A percentile compares a stretch with the other conserved stretches of the same genome.
phyloP scores from a whole-genome alignment of 768 basidiomycete species.

The Collybiopsis confluens region DNA sequence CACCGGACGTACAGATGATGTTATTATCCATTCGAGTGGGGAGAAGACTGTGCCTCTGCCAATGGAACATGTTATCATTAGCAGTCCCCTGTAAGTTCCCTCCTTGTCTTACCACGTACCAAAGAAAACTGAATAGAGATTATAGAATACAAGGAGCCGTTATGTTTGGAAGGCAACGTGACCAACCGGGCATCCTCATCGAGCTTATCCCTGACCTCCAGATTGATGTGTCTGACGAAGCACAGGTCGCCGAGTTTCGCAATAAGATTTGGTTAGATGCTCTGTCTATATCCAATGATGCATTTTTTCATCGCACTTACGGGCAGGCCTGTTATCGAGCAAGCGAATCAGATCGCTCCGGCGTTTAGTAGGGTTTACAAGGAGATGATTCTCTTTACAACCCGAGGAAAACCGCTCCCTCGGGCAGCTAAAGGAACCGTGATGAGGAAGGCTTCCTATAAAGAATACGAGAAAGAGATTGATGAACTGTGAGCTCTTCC shows the following conservation, averaged over 20 bases:
- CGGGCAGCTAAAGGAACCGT: constrained; percentile 45
- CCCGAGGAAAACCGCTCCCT: constrained; percentile 34
- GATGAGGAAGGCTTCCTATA: constrained; percentile 33
- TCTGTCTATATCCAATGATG: not conserved
- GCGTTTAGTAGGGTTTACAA: constrained; percentile 42
- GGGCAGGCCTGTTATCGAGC: constrained; percentile 32
- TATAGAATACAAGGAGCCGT: constrained; percentile 28
- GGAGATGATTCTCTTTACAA: constrained; percentile 47
- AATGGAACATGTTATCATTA: constrained; percentile 14
- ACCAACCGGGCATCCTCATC: constrained; percentile 27
- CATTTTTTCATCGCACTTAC: not conserved
- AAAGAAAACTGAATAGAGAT: constrained; percentile 9
- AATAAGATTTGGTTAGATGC: constrained; percentile 33
- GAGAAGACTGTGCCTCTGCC: constrained; percentile 29
- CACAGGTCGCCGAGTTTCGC: constrained; percentile 24
- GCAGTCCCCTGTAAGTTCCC: constrained; percentile 35
- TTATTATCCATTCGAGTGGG: constrained; percentile 24
- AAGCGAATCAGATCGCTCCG: constrained; percentile 37
- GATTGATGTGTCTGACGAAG: constrained; percentile 26
- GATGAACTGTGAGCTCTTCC: constrained; percentile 23
- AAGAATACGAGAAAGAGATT: constrained; percentile 36
- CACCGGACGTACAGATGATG: constrained; percentile 28
- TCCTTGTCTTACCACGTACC: constrained; percentile 10
- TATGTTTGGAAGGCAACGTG: constrained; percentile 40
- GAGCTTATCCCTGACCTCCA: constrained; percentile 20